Percentiles rank a stretch among this genome's conserved stretches.
Conservation (phyloP, 1,139 yeast genomes). For the Suhomyces yuchorum region DNA sequence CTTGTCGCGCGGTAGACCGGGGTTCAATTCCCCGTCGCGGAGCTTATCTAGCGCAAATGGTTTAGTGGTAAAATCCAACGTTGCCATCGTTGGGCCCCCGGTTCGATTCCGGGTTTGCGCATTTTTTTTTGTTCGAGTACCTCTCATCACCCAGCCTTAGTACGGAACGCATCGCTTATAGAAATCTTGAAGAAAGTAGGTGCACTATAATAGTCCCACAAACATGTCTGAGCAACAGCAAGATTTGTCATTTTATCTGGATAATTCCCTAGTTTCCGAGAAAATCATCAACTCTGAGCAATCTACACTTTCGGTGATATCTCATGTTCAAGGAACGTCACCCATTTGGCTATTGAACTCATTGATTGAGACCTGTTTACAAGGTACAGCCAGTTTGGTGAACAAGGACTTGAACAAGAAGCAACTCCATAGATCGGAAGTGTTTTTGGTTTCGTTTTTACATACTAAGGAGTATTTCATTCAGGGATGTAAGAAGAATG, state of each 20-base stretch:
- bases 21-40: conserved; percentile 74
- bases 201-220: neutral
- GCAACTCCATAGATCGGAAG: conserved; percentile 29
- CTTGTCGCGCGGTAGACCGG: conserved; percentile 67
- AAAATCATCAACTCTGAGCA: conserved; percentile 22
- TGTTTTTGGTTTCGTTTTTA: conserved; percentile 45
- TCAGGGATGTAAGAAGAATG: conserved; percentile 47
- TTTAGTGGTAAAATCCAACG: conserved; percentile 17
- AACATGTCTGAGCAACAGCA: conserved; percentile 46
- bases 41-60: conserved; percentile 27
- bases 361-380: conserved; percentile 46
- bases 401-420: conserved; percentile 35
- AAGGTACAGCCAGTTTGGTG: conserved; percentile 42
- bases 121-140: conserved; percentile 7
- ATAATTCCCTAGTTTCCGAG: conserved; percentile 49
- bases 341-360: conserved; percentile 66
- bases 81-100: conserved; percentile 18
- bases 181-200: too few species aligned
- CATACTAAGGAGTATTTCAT: conserved; percentile 40
- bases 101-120: conserved; percentile 18
- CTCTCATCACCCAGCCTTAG: neutral
- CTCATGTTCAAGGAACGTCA: conserved; percentile 62
- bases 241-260: conserved; percentile 58
- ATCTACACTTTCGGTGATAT: conserved; percentile 45
- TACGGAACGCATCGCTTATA: neutral